Evolutionary conservation across 768 basidiomycete genomes (phyloP), one percentile per base, ranked within the genome.

Genomic region (Hysterangium stoloniferum): DNA sequence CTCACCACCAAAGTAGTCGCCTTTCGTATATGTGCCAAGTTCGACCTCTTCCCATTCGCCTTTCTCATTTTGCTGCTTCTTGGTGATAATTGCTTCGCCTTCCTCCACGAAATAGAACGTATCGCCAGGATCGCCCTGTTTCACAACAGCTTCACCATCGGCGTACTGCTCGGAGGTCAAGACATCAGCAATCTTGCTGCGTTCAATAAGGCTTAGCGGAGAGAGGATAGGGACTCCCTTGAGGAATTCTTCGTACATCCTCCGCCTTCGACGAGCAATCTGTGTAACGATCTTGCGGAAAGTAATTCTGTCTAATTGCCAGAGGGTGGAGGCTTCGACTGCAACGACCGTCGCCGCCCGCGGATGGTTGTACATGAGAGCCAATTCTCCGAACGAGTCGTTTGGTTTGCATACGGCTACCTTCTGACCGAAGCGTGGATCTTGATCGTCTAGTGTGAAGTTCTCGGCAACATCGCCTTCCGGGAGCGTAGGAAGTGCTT

Each of bases 51-150:
- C 74, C 63, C 69, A 62, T 40, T 78, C 72, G 0, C 78, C 83
- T 40, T 77, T 75, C 15, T 78, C 81, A 33, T 65, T 70, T 52
- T 73, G 71, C 52, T 82, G 79, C 38, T 71, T 70, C 70, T 96
- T 94, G 38, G 86, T 86, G 0, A 90, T 93, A 42, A 81, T 71
- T 1, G 95, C 95, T 57, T 87, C 82, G 15, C 95, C 95, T 59
- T 90, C 90, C 64, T 98, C 96, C 28, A 99, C 82, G 55, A 99
- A 93, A 74, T 92, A 99, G 71, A 98, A 98, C 32, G 90, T 93
- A 60, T 95, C 91, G 6, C 96, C 95, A 69, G 89, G 82, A 56
- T 99, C 96, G 48, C 95, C 95, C 65, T 98, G 86, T 42, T 73
- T 74, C 46, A 99, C 91, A 25, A 99, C 90, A 3, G 82, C 78